Conservation (phyloP, 108 stramenopile species). For the Cylindrotheca fusiformis region DNA sequence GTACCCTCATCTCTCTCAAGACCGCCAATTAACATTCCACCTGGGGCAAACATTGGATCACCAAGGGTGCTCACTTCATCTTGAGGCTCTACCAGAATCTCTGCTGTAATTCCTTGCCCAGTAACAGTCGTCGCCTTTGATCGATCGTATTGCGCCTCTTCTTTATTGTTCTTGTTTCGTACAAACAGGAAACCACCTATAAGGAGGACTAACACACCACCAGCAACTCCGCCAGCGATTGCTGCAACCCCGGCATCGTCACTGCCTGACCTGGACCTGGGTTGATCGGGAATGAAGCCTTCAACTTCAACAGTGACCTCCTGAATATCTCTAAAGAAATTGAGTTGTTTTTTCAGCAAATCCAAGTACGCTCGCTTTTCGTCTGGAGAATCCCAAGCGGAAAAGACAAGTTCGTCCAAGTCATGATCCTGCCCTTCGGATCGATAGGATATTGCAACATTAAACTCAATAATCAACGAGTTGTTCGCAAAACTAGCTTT, state of each 20-base stretch:
- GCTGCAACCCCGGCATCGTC: constrained; percentile 16
- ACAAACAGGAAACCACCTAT: constrained; percentile 18
- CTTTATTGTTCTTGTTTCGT: constrained; percentile 2
- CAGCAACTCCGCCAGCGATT: constrained; percentile 39
- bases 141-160: constrained; percentile 2
- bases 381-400: constrained; percentile 23
- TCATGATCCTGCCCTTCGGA: constrained; percentile 19
- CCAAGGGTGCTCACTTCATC: constrained; percentile 85
- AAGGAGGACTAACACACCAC: constrained; percentile 29
- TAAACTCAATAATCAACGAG: constrained; percentile 16
- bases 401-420: constrained; percentile 17
- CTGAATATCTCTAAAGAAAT: constrained; percentile 9
- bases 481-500: background rate
- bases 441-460: constrained; percentile 16
- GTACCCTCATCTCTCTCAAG: constrained; percentile 49
- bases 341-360: constrained; percentile 9
- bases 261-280: constrained; percentile 1
- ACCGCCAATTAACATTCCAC: constrained; percentile 40
- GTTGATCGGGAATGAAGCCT: constrained; percentile 7
- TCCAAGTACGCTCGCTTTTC: constrained; percentile 19
- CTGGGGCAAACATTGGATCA: constrained; percentile 76
- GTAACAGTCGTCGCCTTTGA: constrained; percentile 1
- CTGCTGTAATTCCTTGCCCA: constrained; percentile 11
- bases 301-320: constrained; percentile 15
- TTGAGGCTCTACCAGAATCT: constrained; percentile 58